phyloP scores from a whole-genome alignment of 2,329 filamentous ascomycete species.

The Nemania bipapillata region DNA sequence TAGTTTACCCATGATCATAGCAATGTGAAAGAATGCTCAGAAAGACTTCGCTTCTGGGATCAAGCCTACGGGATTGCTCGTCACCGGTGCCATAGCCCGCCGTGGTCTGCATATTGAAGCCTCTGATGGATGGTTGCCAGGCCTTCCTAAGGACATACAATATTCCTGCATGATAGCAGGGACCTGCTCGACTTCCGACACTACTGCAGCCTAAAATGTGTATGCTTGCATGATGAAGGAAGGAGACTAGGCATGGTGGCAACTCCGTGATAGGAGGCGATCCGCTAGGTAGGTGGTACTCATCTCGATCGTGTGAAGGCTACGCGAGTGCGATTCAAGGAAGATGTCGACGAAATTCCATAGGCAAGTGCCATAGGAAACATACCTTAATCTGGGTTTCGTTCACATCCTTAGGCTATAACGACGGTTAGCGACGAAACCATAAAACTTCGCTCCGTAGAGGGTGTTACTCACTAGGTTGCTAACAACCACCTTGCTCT shows the following conservation, averaged over 20 bases:
- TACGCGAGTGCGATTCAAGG: slow-evolving; percentile 52
- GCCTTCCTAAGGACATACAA: slow-evolving; percentile 57
- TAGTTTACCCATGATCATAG: slow-evolving; percentile 49
- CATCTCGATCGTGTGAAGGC: slow-evolving; percentile 48
- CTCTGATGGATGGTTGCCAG: slow-evolving; percentile 62
- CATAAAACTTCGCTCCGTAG: slow-evolving; percentile 19
- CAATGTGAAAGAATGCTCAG: slow-evolving; percentile 35
- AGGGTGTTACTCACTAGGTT: slow-evolving; percentile 78
- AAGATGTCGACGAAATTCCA: slow-evolving; percentile 77
- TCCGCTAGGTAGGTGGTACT: slow-evolving; percentile 42
- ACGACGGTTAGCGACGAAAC: slow-evolving; percentile 33
- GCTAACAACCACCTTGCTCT: slow-evolving; percentile 98
- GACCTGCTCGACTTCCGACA: slow-evolving; percentile 69
- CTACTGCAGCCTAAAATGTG: slow-evolving; percentile 46
- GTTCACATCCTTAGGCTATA: slow-evolving; percentile 91
- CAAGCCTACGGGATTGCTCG: slow-evolving; percentile 40
- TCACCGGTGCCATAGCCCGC: slow-evolving; percentile 46
- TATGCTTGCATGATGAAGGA: slow-evolving; percentile 48
- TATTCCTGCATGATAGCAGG: slow-evolving; percentile 63
- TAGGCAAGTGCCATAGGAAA: slow-evolving; percentile 82
- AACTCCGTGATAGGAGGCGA: slow-evolving; percentile 40
- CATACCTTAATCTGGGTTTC: slow-evolving; percentile 99
- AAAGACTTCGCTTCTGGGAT: slow-evolving; percentile 32
- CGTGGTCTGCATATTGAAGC: slow-evolving; percentile 45
- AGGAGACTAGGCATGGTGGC: slow-evolving; percentile 54